Evolutionary conservation across 1,284 basidiomycete species (phyloP), one percentile per base, ranked within the genome.

Genomic region (Calocybe gambosa): DNA sequence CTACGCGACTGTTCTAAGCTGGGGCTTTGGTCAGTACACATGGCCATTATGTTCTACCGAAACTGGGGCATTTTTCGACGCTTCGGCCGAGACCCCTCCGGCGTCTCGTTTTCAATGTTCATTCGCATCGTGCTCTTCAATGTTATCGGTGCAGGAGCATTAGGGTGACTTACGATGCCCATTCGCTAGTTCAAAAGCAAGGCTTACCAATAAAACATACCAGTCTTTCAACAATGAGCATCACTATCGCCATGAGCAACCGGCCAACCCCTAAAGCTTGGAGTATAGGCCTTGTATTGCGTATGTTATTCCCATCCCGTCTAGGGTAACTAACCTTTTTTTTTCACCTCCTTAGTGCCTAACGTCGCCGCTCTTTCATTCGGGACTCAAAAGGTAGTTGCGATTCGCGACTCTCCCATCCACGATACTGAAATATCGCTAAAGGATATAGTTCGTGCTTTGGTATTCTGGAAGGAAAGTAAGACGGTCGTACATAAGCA

Each of bases 1-100:
- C 5, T 15, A 5, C 21, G 12, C 7, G 9, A 12, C 15, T 12
- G 18, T 5, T 16, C 26, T n/a, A n/a, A n/a, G n/a, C n/a, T n/a
- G n/a, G n/a, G n/a, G 34, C 20, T 41, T 12, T 23, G 3, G 5
- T 8, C 19, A 48, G 45, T 42, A 19, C 38, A 47, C n/a, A 42
- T 38, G 39, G 31, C 33, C 8, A 5, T n/a, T 38, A 42, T 47
- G 7, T 36, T 47, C 7, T 42, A 42, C 15, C 20, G 39, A 23
- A 28, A 47, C 23, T 47, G 39, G 39, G 18, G 33, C n/a, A 21
- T 31, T 19, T 47, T 47, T 23, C 31, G 39, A 42, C 39, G 19
- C 5, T 12, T 42, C 20, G 31, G 28, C 26, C n/a, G 13, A 6
- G 39, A 42, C 2, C 15, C 41, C 7, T 37, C 45, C 3, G 33